These are phyloP conservation scores for Usnea hakonensis DNA, from an alignment of 495 filamentous ascomycete species.

Conservation along the genomic window DNA sequence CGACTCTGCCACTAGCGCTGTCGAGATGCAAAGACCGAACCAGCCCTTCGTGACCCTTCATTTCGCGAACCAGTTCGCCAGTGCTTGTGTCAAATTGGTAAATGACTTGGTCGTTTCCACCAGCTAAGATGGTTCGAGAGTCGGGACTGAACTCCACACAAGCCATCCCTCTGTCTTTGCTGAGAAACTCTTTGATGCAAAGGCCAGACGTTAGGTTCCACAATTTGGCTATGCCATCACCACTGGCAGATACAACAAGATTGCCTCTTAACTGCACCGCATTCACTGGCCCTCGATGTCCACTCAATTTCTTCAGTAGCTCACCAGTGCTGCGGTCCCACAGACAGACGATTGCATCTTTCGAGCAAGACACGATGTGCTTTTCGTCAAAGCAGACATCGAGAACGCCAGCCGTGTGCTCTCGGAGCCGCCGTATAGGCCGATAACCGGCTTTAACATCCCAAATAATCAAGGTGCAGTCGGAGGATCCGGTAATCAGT, in stretches of 20 bases:
- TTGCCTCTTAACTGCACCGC: constrained; percentile 90
- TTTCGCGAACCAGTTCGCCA: constrained; percentile 68
- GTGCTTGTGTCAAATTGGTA: constrained; percentile 91
- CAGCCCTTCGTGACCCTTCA: constrained; percentile 69
- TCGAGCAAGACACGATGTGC: constrained; percentile 92
- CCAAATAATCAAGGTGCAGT: constrained; percentile 88
- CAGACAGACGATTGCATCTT: constrained; percentile 83
- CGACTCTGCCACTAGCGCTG: constrained; percentile 66
- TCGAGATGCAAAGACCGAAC: constrained; percentile 88
- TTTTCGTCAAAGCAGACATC: constrained; percentile 87
- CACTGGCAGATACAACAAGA: constrained; percentile 81
- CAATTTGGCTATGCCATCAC: constrained; percentile 84
- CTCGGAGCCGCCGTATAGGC: constrained; percentile 64
- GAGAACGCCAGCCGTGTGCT: constrained; percentile 80
- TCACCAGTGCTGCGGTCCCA: constrained; percentile 79
- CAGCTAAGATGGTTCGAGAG: constrained; percentile 76
- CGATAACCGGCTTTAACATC: constrained; percentile 66
- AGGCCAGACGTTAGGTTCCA: constrained; percentile 86
- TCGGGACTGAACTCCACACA: constrained; percentile 95
- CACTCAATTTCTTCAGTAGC: constrained; percentile 64
- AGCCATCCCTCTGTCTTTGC: constrained; percentile 82
- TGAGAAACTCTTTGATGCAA: constrained; percentile 78
- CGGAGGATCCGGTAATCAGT: constrained; percentile 89
- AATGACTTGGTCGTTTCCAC: constrained; percentile 88
- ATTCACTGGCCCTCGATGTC: constrained; percentile 88